phyloP scores from a whole-genome alignment of 2,329 filamentous ascomycete species.

The Microdochium paspali region DNA sequence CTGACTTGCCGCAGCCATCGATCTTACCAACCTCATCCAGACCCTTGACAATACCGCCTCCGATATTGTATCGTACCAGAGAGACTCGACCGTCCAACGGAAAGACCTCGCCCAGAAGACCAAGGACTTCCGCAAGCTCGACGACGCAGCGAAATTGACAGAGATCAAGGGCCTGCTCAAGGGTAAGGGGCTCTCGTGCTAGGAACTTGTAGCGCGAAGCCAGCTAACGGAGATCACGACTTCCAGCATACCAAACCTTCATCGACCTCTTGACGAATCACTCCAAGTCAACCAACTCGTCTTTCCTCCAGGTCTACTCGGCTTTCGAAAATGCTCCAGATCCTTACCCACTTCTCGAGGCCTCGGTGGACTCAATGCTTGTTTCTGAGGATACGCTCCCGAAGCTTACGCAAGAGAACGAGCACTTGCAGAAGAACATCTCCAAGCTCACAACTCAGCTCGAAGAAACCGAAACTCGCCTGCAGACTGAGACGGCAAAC shows the following conservation, averaged over 20 bases:
- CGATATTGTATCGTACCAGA: conserved; percentile 85
- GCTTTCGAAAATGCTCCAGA: conserved; percentile 92
- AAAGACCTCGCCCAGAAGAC: conserved; percentile 99
- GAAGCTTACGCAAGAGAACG: conserved; percentile 79
- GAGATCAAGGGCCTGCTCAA: conserved; percentile 89
- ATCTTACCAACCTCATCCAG: conserved; percentile 74
- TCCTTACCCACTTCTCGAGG: conserved; percentile 91
- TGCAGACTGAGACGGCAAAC: conserved; percentile 68
- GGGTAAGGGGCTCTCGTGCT: conserved; percentile 37
- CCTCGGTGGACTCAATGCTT: conserved; percentile 88
- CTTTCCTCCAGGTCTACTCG: conserved; percentile 88
- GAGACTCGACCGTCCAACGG: conserved; percentile 89
- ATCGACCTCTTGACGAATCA: conserved; percentile 95
- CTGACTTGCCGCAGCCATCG: conserved; percentile 55
- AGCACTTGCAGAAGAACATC: conserved; percentile 74
- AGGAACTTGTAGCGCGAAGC: too few species aligned
- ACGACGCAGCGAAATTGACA: conserved; percentile 70
- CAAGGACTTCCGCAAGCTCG: conserved; percentile 91
- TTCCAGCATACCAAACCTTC: conserved; percentile 84
- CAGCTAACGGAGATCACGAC: conserved; percentile 4
- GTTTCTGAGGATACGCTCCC: conserved; percentile 88
- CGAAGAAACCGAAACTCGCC: conserved; percentile 69
- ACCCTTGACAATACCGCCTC: conserved; percentile 89
- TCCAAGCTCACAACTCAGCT: conserved; percentile 67
- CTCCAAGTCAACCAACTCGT: conserved; percentile 86